Base-by-base conservation (phyloP, 768 basidiomycete genomes). In the Mycena galopus region DNA sequence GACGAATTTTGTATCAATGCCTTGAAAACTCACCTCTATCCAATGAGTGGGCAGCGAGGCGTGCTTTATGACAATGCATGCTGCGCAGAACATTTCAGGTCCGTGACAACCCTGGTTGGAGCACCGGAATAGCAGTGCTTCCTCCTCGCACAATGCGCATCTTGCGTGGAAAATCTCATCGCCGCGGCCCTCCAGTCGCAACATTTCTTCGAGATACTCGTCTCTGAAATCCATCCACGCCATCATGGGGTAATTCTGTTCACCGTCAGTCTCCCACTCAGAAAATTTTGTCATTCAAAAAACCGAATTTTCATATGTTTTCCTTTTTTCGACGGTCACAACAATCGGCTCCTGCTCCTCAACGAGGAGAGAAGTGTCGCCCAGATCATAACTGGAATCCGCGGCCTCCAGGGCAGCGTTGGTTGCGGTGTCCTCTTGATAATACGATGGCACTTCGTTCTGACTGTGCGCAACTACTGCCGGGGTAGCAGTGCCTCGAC, bases 151-250 rank as follows among this genome's bases (percentile, higher is more conserved):
- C 4, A 11, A 3, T 1, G 8, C 37, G 30, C 60, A 62, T 3
- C 4, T 19, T 3, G 35, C 17, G 5, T 27, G 29, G 27, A 17
- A 8, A 9, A 6, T 2, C 0, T 10, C 23, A 23, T 14, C n/a
- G 1, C 60, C 60, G 0, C 39, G 4, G 2, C 60, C 60, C n/a
- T 62, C 60, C 9, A 29, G 4, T 5, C 60, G 60, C 25, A 62
- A 27, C 60, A 62, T 62, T 29, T 62, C 60, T 16, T 62, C 60
- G 1, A 62, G 23, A 14, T 62, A 62, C 21, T 62, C 60, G 6
- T 62, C 37, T 7, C 60, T 39, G 16, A 11, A 19, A 16, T 17
- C 25, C 6, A 62, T 7, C 60, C 60, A 62, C 3, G 60, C 29
- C 27, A 42, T 7, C 1, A 61, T n/a, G 12, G 1, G 59, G 59